Base-by-base conservation (phyloP, 208 protist species). In the Spironucleus salmonicida region DNA sequence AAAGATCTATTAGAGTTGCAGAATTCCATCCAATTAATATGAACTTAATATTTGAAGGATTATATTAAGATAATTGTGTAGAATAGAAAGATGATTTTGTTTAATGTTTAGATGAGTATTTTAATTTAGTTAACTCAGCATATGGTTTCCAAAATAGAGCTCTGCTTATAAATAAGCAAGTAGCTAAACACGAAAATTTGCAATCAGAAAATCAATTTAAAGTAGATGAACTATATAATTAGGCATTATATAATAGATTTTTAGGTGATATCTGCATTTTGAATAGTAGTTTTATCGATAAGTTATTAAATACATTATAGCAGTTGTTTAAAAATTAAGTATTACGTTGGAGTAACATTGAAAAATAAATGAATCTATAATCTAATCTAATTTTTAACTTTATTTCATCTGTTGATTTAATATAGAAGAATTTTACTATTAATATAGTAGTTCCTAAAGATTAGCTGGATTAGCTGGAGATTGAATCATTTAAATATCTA, bases 1-100 rank as follows among this genome's bases (percentile, higher is more conserved):
- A 39, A 19, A 38, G 15, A 15, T 15, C 61, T 38, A 38, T 67
- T 38, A 15, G 61, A 39, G 61, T 67, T 23, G 61, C 61, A 38
- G 61, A 67, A 67, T 67, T 39, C 35, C 61, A 67, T 67, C 15
- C 30, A 23, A 39, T 67, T 38, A 30, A 67, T 67, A 67, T 67
- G 15, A 15, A 30, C 61, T 40, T 19, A 13, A 67, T 67, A 15
- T 38, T 39, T 34, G 26, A 67, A 30, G 61, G 35, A 34, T 15
- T 67, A 30, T 67, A 67, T 30, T 23, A 34, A 40, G 61, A 15
- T 30, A 34, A n/a, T 23, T 15, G 15, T 38, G 35, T 67, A 40
- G 15, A 30, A 19, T 15, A 40, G 61, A 39, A 67, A 23, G 29
- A n/a, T 13, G 19, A 15, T 34, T 67, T 38, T 38, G 35, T 39